Percentiles rank a stretch among this genome's conserved stretches.
Evolutionary conservation across 2,329 filamentous ascomycete species (phyloP).

Genomic region (Paracoccidioides brasiliensis): DNA sequence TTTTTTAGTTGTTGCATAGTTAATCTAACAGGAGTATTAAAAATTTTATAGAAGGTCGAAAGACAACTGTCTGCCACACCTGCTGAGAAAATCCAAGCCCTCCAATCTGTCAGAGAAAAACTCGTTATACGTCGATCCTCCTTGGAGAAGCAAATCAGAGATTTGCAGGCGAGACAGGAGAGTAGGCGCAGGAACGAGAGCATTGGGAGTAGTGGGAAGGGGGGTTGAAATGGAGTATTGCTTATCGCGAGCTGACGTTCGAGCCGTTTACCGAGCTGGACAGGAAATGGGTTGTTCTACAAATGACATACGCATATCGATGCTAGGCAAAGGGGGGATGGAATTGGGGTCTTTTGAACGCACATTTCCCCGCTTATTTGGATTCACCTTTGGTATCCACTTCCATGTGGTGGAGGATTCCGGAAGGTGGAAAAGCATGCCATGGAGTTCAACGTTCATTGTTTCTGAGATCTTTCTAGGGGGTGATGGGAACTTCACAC

Average conservation of each 20-base stretch:
- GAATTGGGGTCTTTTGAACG: neutral
- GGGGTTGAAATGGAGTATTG: neutral
- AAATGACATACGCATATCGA: neutral
- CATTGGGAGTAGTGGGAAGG: neutral
- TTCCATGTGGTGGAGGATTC: too few species aligned
- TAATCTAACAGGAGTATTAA: neutral
- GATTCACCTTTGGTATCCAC: neutral
- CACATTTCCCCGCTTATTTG: neutral
- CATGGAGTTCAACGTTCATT: too few species aligned
- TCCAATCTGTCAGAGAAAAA: constrained; percentile 38
- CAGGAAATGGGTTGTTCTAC: neutral
- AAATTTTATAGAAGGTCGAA: constrained; percentile 28
- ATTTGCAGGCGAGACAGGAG: constrained; percentile 32
- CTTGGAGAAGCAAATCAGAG: constrained; percentile 45
- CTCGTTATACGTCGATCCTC: constrained; percentile 39
- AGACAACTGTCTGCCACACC: constrained; percentile 38
- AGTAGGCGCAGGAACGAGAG: constrained; percentile 16
- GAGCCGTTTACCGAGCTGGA: too few species aligned
- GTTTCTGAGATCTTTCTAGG: too few species aligned
- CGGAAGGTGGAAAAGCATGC: too few species aligned
- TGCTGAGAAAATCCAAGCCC: constrained; percentile 42
- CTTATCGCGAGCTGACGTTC: neutral
- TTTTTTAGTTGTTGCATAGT: neutral
- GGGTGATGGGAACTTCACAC: too few species aligned
- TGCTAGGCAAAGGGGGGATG: neutral